A percentile compares a stretch with the other conserved stretches of the same genome.
Evolutionary conservation across 2,329 filamentous ascomycete species (phyloP).

Genomic region (Fusarium sacchari): DNA sequence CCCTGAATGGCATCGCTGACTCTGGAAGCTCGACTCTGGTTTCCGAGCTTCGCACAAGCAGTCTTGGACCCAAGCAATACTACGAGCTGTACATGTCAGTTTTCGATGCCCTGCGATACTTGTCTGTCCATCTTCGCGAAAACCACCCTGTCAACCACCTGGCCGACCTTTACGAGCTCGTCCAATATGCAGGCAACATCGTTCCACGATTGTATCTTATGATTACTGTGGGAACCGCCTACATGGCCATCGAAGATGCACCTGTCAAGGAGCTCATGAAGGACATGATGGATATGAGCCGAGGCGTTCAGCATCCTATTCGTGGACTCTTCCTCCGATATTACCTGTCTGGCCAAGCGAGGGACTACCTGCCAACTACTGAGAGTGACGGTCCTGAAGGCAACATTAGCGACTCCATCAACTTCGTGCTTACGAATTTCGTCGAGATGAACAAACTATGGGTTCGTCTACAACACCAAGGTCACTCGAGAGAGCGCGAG

Average conservation of each 20-base stretch:
- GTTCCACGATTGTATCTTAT: constrained; percentile 96
- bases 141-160: constrained; percentile 98
- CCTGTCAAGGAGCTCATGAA: constrained; percentile 99
- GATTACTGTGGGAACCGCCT: constrained; percentile 98
- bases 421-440: constrained; percentile 97
- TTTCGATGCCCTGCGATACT: constrained; percentile 95
- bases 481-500: constrained; percentile 93
- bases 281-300: constrained; percentile 99
- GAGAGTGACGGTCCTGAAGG: constrained; percentile 91
- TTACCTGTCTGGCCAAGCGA: constrained; percentile 93
- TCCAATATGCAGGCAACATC: constrained; percentile 98
- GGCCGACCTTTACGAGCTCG: constrained; percentile 95
- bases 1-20: constrained; percentile 24
- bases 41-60: constrained; percentile 97
- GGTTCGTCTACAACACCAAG: constrained; percentile 97
- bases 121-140: constrained; percentile 95
- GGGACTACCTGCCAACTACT: constrained; percentile 85
- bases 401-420: constrained; percentile 96
- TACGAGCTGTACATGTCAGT: constrained; percentile 99
- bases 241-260: constrained; percentile 98
- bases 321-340: constrained; percentile 95
- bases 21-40: constrained; percentile 87
- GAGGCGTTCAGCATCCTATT: constrained; percentile 96
- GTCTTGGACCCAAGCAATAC: constrained; percentile 98
- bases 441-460: constrained; percentile 99